These are phyloP conservation scores for Mucor irregularis DNA, from an alignment of 371 early-diverging fungal genomes.

Conservation along the genomic window DNA sequence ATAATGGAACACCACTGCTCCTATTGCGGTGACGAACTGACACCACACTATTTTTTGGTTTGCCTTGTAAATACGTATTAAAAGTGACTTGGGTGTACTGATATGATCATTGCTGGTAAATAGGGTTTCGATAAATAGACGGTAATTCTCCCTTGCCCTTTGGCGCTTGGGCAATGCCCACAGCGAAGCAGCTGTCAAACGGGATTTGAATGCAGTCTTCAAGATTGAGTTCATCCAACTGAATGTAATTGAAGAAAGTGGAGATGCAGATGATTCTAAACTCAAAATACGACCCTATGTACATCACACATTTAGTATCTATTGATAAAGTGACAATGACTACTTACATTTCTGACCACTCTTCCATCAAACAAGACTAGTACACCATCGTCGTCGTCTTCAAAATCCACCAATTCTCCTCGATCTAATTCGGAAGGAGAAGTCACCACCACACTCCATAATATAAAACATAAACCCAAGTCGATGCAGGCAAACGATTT, in stretches of 20 bases:
- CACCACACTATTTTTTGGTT: constrained; percentile 33
- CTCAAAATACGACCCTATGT: constrained; percentile 52
- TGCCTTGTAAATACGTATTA: constrained; percentile 35
- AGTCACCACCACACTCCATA: constrained; percentile 47
- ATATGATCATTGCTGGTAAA: neutral
- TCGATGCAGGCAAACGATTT: constrained; percentile 44
- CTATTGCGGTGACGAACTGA: constrained; percentile 53
- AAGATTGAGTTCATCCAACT: constrained; percentile 80
- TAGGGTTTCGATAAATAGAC: constrained; percentile 21
- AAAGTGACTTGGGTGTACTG: too few species aligned
- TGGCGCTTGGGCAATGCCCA: constrained; percentile 64
- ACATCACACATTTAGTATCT: too few species aligned
- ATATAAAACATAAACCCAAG: constrained; percentile 35
- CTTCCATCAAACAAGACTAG: constrained; percentile 46
- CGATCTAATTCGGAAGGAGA: constrained; percentile 50
- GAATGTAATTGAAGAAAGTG: constrained; percentile 66
- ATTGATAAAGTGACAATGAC: too few species aligned
- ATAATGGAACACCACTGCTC: constrained; percentile 55
- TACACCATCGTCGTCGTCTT: constrained; percentile 46
- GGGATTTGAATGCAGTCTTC: constrained; percentile 54
- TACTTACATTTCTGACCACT: constrained; percentile 47
- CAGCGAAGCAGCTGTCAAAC: constrained; percentile 61
- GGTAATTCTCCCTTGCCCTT: constrained; percentile 45
- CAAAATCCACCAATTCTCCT: constrained; percentile 43
- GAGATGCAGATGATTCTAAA: constrained; percentile 64